phyloP scores from a whole-genome alignment of 2,329 filamentous ascomycete genomes.

The Xylariaceae sp. region DNA sequence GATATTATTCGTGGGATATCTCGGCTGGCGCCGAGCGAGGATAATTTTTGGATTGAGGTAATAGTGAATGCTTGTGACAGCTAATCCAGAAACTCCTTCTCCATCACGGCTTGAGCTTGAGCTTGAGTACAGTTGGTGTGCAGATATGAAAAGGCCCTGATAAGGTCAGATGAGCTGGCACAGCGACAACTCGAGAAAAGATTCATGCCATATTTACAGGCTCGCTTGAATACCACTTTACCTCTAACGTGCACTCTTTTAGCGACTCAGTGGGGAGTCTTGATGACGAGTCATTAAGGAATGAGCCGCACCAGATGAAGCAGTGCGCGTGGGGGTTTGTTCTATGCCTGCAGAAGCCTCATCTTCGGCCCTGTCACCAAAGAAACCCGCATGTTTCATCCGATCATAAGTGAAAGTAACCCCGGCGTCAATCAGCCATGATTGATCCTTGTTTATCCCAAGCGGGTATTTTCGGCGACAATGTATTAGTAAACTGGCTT shows the following conservation, averaged over 20 bases:
- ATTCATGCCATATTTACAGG: not conserved
- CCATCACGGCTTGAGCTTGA: no score
- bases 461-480: not conserved
- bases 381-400: conserved; percentile 20
- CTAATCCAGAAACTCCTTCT: no score
- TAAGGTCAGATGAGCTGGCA: no score
- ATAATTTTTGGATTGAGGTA: not conserved
- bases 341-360: not conserved
- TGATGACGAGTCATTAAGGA: conserved; percentile 12
- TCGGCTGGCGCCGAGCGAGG: conserved; percentile 10
- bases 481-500: conserved; percentile 3
- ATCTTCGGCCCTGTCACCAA: not conserved
- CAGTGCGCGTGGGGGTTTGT: not conserved
- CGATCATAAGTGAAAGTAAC: conserved; percentile 19
- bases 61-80: no score
- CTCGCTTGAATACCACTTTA: not conserved
- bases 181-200: not conserved
- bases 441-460: conserved; percentile 2
- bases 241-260: not conserved
- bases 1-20: conserved; percentile 27
- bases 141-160: no score
- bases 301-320: conserved; percentile 2
- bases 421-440: conserved; percentile 23
- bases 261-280: not conserved
- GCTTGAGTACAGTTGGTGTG: no score